Evolutionary conservation across 352 stramenopile species (phyloP).

Genomic region (Pythium phragmitis): DNA sequence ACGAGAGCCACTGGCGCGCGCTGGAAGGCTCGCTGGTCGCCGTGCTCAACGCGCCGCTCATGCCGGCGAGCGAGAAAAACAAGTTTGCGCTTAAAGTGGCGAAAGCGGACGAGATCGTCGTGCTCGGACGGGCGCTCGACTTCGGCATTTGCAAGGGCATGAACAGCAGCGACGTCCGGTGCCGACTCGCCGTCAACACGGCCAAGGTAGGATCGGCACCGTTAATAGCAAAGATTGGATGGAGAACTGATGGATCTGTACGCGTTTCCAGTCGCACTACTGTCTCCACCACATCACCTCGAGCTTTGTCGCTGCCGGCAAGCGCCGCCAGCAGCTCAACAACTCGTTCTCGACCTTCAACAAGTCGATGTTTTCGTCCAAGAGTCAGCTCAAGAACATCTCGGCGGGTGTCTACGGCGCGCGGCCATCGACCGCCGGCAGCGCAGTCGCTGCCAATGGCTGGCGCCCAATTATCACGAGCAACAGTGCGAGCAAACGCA

Average conservation of each 20-base stretch:
- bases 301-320: conserved; percentile 71
- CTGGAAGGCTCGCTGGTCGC: conserved; percentile 62
- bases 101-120: conserved; percentile 56
- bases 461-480: conserved; percentile 36
- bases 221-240: neutral
- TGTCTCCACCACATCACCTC: conserved; percentile 77
- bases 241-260: neutral
- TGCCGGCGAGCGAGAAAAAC: conserved; percentile 69
- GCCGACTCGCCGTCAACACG: conserved; percentile 71
- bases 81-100: conserved; percentile 78
- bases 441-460: conserved; percentile 10
- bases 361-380: conserved; percentile 56
- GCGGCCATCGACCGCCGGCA: conserved; percentile 19
- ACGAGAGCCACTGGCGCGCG: conserved; percentile 66
- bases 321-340: conserved; percentile 74
- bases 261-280: conserved; percentile 49
- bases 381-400: conserved; percentile 67
- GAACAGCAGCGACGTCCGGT: conserved; percentile 55
- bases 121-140: conserved; percentile 59
- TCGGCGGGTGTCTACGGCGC: conserved; percentile 75
- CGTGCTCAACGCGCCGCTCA: conserved; percentile 62
- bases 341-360: conserved; percentile 63
- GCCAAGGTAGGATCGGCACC: conserved; percentile 39
- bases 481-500: conserved; percentile 38
- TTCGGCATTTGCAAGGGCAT: conserved; percentile 81